Conservation (phyloP, 73 alveolate genomes). For the Symbiodinium pilosum region DNA sequence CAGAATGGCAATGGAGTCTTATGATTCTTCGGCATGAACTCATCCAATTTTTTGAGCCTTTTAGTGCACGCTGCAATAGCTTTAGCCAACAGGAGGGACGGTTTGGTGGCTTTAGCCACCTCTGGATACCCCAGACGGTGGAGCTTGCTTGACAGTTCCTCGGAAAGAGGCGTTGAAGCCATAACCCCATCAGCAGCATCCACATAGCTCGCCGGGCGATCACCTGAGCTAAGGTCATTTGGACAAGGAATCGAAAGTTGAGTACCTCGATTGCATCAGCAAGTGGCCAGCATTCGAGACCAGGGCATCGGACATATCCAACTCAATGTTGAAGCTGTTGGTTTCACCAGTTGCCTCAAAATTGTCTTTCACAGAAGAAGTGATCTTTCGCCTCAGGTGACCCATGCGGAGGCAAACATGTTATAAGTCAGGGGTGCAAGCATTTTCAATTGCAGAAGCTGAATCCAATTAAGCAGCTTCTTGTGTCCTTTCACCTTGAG, state of each 20-base stretch:
- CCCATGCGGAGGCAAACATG: too few species aligned
- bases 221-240: not conserved
- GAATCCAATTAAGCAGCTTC: not conserved
- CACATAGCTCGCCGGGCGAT: not conserved
- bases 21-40: not conserved
- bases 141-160: too few species aligned
- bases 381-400: too few species aligned
- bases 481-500: not conserved
- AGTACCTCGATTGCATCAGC: too few species aligned
- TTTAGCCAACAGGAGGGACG: not conserved
- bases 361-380: too few species aligned
- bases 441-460: too few species aligned
- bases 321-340: not conserved
- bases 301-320: not conserved
- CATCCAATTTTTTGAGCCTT: not conserved
- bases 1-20: too few species aligned
- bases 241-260: too few species aligned
- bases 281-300: too few species aligned
- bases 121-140: not conserved
- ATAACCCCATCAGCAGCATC: not conserved
- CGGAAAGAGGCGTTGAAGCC: too few species aligned
- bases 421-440: too few species aligned
- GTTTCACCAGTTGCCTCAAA: too few species aligned
- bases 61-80: not conserved
- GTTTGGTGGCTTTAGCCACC: not conserved